Evolutionary conservation across 1,284 basidiomycete species (phyloP), one percentile per base, ranked within the genome.

Genomic region (Apiotrichum sp.): DNA sequence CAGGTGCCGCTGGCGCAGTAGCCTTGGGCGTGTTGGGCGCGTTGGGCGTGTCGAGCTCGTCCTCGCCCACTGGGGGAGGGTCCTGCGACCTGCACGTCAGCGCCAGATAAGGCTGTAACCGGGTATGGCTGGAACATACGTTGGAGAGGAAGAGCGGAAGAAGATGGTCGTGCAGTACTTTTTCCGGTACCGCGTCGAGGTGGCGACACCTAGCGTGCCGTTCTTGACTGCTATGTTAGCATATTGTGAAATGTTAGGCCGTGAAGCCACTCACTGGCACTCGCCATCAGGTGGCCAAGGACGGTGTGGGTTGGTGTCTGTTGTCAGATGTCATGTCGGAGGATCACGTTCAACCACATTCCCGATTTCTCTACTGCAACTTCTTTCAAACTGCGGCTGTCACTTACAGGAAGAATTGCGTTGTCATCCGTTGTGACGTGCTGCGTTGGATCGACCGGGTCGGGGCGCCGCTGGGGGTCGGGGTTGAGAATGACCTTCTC

Each of bases 241-340:
- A 38, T 13, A 9, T 38, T 38, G 8, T 38, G 13, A 4, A 29
- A 29, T 29, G 29, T 29, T 29, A 29, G 3, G 29, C 29, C 29
- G 29, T 29, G 29, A 29, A 29, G 29, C 8, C 40, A 57, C 45
- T 49, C 38, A 49, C 47, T 53, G 13, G 52, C 45, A 35, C 52
- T 53, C n/a, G 95, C 98, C 60, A 92, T 92, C 57, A 98, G 77
- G 75, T 98, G 96, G 65, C 97, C 92, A 62, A 98, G 80, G 42
- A 98, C 92, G 38, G 92, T 92, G 77, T 98, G 95, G 53, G 87
- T 90, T 22, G 93, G 93, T 16, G 96, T 92, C 43, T 48, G 47
- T 13, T 6, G 47, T 48, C 47, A 48, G 47, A 14, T 31, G 34
- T 9, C 36, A 14, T 41, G 6, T 16, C 11, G 40, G 13, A 41